Percentiles rank a stretch among this genome's conserved stretches.
Conservation (phyloP, 176 grass and related monocot genomes). For the Areca catechu region DNA sequence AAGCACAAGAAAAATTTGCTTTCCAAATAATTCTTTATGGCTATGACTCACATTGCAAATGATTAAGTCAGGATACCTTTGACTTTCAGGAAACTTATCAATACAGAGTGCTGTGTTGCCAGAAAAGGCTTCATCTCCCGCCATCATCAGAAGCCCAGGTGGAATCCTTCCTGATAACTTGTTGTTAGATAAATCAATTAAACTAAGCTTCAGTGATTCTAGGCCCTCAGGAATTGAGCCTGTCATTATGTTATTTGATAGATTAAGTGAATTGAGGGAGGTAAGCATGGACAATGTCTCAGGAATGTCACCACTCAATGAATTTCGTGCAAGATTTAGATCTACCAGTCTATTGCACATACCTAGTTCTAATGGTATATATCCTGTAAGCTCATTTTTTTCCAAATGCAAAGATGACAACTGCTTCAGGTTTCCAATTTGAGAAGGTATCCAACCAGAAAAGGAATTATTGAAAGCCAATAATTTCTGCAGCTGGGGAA, state of each 20-base stretch:
- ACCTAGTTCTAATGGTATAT: conserved; percentile 60
- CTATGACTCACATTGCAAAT: conserved; percentile 38
- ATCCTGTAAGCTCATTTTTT: conserved; percentile 44
- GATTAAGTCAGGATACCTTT: conserved; percentile 34
- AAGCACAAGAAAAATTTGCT: conserved; percentile 31
- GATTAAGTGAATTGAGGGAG: conserved; percentile 58
- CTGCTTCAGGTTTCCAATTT: conserved; percentile 59
- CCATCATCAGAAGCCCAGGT: conserved; percentile 49
- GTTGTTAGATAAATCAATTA: conserved; percentile 72
- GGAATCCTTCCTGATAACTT: conserved; percentile 70
- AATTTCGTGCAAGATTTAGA: conserved; percentile 72
- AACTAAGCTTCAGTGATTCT: conserved; percentile 63
- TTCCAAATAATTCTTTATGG: conserved; percentile 24
- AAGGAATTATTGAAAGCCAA: conserved; percentile 67
- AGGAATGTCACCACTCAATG: conserved; percentile 50
- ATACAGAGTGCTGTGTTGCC: conserved; percentile 66
- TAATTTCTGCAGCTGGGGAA: conserved; percentile 60
- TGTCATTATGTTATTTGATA: conserved; percentile 67
- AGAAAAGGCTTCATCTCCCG: conserved; percentile 63
- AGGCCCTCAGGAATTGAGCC: conserved; percentile 62
- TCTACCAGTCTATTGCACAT: conserved; percentile 55
- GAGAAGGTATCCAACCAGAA: conserved; percentile 48
- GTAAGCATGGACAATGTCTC: conserved; percentile 36
- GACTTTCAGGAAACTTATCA: conserved; percentile 21
- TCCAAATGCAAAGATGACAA: conserved; percentile 70